Evolutionary conservation across 192 early-diverging fungal genomes (phyloP).

Genomic region (Linnemannia hyalina): DNA sequence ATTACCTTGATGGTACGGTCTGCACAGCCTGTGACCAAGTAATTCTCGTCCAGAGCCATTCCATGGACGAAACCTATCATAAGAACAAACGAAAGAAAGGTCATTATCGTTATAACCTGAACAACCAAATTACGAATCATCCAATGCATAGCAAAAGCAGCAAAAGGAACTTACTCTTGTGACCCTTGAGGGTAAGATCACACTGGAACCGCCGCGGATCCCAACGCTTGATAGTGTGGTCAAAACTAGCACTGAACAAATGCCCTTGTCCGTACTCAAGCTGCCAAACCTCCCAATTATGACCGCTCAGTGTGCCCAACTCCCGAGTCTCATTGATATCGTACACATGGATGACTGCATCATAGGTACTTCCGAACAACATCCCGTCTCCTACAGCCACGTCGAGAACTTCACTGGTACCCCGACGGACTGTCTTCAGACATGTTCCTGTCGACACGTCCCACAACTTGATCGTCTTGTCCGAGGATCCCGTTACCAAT

Average conservation of each 20-base stretch:
- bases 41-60: conserved; percentile 60
- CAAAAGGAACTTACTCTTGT: conserved; percentile 50
- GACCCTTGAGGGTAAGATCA: conserved; percentile 61
- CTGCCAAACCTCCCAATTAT: conserved; percentile 77
- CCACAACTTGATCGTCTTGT: conserved; percentile 62
- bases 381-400: conserved; percentile 64
- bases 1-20: conserved; percentile 65
- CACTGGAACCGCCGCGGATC: conserved; percentile 59
- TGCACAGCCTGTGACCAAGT: conserved; percentile 63
- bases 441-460: conserved; percentile 60
- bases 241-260: conserved; percentile 64
- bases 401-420: conserved; percentile 65
- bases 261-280: conserved; percentile 63
- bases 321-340: conserved; percentile 53
- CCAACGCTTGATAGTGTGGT: conserved; percentile 66
- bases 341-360: conserved; percentile 69
- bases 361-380: conserved; percentile 69
- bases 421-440: conserved; percentile 60
- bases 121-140: background rate
- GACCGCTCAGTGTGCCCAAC: conserved; percentile 62
- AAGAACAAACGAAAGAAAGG: background rate
- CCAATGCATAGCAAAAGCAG: background rate
- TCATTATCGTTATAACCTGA: background rate
- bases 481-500: conserved; percentile 45
- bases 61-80: conserved; percentile 62